phyloP scores from a whole-genome alignment of 2,329 filamentous ascomycete species.

The Ophiocordyceps camponoti-floridani region DNA sequence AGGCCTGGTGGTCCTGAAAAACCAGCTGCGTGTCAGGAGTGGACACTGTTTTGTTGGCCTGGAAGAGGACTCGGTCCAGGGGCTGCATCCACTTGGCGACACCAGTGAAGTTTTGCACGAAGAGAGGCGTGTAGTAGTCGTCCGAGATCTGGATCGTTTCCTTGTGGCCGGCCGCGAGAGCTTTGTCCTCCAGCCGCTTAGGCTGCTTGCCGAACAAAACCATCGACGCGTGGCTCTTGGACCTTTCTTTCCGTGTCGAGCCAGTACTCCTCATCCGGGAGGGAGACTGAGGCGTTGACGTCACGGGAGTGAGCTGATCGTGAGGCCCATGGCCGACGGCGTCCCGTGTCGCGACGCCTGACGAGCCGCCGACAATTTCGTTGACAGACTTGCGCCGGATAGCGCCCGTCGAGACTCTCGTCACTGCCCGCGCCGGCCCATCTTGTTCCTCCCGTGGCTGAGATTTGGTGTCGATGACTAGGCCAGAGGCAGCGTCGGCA shows the following conservation, averaged over 20 bases:
- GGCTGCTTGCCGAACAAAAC: constrained; percentile 62
- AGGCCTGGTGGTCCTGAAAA: constrained; percentile 73
- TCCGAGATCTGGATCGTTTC: constrained; percentile 30
- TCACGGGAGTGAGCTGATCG: constrained; percentile 21
- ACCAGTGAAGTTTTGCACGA: constrained; percentile 38
- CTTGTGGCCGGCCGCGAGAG: constrained; percentile 20
- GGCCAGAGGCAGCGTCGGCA: constrained; percentile 3
- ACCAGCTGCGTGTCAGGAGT: constrained; percentile 72
- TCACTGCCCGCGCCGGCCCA: constrained; percentile 38
- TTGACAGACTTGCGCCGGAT: constrained; percentile 56
- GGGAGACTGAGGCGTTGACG: constrained; percentile 25
- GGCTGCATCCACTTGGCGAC: constrained; percentile 42
- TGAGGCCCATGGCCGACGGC: constrained; percentile 10
- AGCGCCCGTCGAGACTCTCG: constrained; percentile 50
- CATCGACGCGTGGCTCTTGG: constrained; percentile 50
- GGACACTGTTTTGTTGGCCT: constrained; percentile 77
- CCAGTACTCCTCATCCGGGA: constrained; percentile 11
- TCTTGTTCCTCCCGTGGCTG: constrained; percentile 6
- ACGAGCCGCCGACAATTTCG: constrained; percentile 55
- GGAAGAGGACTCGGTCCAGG: constrained; percentile 55
- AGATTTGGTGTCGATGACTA: constrained; percentile 1
- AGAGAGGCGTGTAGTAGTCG: constrained; percentile 47
- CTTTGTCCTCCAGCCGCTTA: constrained; percentile 28
- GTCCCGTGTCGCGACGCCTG: constrained; percentile 23
- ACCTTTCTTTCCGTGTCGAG: constrained; percentile 32